A percentile compares a stretch with the other conserved stretches of the same genome.
Evolutionary conservation across 2,329 filamentous ascomycete species (phyloP).

Genomic region (Orbilia javanica): DNA sequence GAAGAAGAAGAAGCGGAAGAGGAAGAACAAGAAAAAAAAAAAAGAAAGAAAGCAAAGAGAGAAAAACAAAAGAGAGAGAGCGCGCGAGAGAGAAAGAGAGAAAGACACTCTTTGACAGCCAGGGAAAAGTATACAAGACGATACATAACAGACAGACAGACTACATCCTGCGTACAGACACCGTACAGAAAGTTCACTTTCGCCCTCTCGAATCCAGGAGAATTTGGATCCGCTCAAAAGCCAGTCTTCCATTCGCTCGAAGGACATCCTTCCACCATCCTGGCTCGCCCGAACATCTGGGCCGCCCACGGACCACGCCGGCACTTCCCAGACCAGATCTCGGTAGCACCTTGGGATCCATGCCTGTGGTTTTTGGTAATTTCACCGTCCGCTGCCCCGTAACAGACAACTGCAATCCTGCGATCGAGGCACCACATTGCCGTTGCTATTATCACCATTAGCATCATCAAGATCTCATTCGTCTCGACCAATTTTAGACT

Average conservation of each 20-base stretch:
- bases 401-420: background rate
- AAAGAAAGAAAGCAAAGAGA: too few species aligned
- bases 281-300: constrained; percentile 56
- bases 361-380: constrained; percentile 57
- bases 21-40: background rate
- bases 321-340: constrained; percentile 46
- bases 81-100: background rate
- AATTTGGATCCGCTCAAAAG: constrained; percentile 41
- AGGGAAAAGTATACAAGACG: constrained; percentile 2
- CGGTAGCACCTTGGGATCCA: constrained; percentile 56
- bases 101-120: background rate
- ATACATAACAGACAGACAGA: background rate
- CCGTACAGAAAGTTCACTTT: constrained; percentile 4
- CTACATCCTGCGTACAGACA: background rate
- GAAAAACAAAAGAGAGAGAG: too few species aligned
- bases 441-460: background rate
- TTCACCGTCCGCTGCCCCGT: constrained; percentile 20
- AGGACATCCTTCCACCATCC: constrained; percentile 18
- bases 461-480: constrained; percentile 42
- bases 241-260: constrained; percentile 26
- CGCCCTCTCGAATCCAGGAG: constrained; percentile 35
- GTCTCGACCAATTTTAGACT: constrained; percentile 35
- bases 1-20: background rate
- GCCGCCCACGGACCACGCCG: constrained; percentile 53
- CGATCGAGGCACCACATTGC: background rate